Evolutionary conservation across 192 early-diverging fungal species (phyloP).

Genomic region (Entomortierella lignicola): DNA sequence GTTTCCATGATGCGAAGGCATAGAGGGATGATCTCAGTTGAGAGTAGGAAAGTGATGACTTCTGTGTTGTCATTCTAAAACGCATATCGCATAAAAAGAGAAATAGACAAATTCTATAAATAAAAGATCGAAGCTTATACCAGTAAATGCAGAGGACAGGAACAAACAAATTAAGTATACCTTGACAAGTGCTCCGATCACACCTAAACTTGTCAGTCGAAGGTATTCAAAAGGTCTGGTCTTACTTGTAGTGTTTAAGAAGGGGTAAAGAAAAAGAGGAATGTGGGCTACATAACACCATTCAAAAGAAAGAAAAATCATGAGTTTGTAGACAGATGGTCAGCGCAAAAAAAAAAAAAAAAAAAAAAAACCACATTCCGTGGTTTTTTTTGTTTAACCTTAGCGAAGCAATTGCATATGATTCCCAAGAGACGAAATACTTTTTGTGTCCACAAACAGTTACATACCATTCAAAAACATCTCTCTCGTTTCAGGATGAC

Average conservation of each 20-base stretch:
- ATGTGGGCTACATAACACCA: conserved; percentile 88
- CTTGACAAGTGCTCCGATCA: conserved; percentile 97
- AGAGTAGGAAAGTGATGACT: conserved; percentile 93
- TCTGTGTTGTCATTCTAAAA: conserved; percentile 92
- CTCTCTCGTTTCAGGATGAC: conserved; percentile 89
- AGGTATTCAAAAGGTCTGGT: conserved; percentile 97
- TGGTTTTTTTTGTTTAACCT: too few species aligned
- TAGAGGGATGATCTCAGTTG: conserved; percentile 97
- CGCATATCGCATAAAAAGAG: neutral
- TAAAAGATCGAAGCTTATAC: too few species aligned
- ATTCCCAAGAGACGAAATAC: too few species aligned
- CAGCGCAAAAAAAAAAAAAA: neutral
- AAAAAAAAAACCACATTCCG: too few species aligned
- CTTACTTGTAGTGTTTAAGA: conserved; percentile 96
- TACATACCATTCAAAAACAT: conserved; percentile 80
- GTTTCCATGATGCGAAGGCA: conserved; percentile 99
- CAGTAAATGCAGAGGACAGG: too few species aligned
- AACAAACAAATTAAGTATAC: conserved; percentile 46
- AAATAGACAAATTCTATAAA: neutral
- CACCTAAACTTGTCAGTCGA: conserved; percentile 91
- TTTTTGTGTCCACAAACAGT: neutral
- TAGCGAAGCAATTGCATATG: conserved; percentile 56
- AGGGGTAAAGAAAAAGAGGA: conserved; percentile 97
- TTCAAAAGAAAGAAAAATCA: neutral
- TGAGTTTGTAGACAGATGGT: neutral